Conservation (phyloP, 768 basidiomycete genomes). For the Lactarius akahatsu region DNA sequence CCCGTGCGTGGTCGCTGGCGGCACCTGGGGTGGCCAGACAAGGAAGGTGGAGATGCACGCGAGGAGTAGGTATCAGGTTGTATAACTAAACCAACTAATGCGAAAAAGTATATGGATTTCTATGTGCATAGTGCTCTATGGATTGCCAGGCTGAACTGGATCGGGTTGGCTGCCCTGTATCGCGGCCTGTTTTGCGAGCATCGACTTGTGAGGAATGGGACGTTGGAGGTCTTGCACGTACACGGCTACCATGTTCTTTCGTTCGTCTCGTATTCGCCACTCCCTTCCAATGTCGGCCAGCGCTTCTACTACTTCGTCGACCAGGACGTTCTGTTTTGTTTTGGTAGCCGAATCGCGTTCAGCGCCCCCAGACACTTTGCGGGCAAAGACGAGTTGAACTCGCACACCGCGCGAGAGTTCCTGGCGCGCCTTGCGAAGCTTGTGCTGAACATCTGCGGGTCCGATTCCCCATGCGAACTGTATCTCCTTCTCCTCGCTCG, state of each 20-base stretch:
- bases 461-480: constrained; percentile 41
- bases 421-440: constrained; percentile 37
- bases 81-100: background rate
- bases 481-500: constrained; percentile 37
- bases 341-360: constrained; percentile 1
- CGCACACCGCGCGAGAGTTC: constrained; percentile 35
- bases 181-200: background rate
- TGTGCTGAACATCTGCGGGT: constrained; percentile 39
- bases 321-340: constrained; percentile 25
- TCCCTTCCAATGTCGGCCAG: constrained; percentile 33
- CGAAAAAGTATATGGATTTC: background rate
- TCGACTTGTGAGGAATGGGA: constrained; percentile 25
- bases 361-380: constrained; percentile 31
- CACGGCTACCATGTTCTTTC: constrained; percentile 15
- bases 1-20: constrained; percentile 23
- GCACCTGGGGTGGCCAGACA: background rate
- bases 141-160: background rate
- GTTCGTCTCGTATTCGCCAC: constrained; percentile 26
- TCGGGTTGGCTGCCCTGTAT: constrained; percentile 1
- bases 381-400: constrained; percentile 35
- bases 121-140: background rate
- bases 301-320: constrained; percentile 20
- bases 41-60: background rate
- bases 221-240: constrained; percentile 24
- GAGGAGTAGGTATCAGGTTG: background rate